Conservation (phyloP, 768 basidiomycete genomes). For the Terana coerulea region DNA sequence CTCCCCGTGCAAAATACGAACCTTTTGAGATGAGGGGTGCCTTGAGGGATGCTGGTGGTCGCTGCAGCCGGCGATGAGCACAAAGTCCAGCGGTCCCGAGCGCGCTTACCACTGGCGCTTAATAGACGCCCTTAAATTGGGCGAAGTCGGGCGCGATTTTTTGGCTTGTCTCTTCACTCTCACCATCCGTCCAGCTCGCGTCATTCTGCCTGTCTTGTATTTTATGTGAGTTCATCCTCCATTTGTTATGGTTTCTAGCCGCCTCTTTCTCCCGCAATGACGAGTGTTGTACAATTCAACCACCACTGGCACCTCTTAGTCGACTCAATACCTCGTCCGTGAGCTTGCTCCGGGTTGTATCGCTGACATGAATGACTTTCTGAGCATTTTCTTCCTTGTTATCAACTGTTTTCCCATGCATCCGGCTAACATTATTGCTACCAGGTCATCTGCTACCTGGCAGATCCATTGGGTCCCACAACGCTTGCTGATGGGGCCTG, state of each 20-base stretch:
- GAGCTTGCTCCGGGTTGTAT: slow-evolving; percentile 38
- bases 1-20: slow-evolving; percentile 7
- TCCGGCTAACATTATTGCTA: background rate
- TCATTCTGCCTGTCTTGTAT: no score
- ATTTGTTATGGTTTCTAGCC: no score
- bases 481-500: background rate
- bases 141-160: background rate
- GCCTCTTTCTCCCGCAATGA: slow-evolving; percentile 43
- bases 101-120: background rate
- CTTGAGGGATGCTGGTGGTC: slow-evolving; percentile 11
- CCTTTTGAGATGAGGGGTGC: slow-evolving; percentile 10
- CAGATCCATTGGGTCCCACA: background rate
- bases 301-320: slow-evolving; percentile 90
- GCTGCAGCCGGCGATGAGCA: slow-evolving; percentile 9
- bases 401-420: background rate
- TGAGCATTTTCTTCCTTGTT: slow-evolving; percentile 33
- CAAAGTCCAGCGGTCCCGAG: background rate
- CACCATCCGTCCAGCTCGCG: no score
- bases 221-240: no score
- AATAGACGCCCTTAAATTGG: background rate
- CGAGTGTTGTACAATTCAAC: slow-evolving; percentile 77
- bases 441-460: background rate
- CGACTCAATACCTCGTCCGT: slow-evolving; percentile 52
- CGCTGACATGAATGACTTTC: slow-evolving; percentile 77
- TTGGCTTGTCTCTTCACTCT: background rate